These are phyloP conservation scores for Cryphonectria radicalis DNA, from an alignment of 2,329 filamentous ascomycete species.

Conservation along the genomic window DNA sequence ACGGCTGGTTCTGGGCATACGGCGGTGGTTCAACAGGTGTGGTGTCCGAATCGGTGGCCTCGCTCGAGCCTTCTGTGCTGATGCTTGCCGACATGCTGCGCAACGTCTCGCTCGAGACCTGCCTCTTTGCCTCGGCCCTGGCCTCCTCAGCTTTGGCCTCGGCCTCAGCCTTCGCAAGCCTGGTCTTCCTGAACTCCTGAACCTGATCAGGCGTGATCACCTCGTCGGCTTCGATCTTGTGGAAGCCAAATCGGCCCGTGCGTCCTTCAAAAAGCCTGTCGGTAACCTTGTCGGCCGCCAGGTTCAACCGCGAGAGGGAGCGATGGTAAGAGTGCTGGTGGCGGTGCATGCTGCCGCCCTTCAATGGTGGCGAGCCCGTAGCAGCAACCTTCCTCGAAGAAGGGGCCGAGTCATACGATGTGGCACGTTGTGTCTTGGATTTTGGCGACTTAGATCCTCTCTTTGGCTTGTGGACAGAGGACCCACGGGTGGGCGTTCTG, in stretches of 20 bases:
- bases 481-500: slow-evolving; percentile 19
- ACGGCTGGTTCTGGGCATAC: slow-evolving; percentile 52
- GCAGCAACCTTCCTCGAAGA: slow-evolving; percentile 1
- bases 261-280: slow-evolving; percentile 57
- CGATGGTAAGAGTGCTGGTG: slow-evolving; percentile 23
- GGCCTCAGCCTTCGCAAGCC: slow-evolving; percentile 40
- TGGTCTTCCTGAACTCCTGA: slow-evolving; percentile 49
- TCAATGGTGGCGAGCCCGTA: not conserved
- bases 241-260: slow-evolving; percentile 36
- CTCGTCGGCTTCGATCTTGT: slow-evolving; percentile 59
- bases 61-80: slow-evolving; percentile 9
- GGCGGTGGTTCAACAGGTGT: slow-evolving; percentile 56
- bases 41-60: slow-evolving; percentile 28
- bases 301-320: slow-evolving; percentile 50
- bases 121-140: slow-evolving; percentile 32
- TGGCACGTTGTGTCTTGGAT: slow-evolving; percentile 16
- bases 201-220: slow-evolving; percentile 60
- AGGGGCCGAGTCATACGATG: slow-evolving; percentile 13
- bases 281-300: slow-evolving; percentile 58
- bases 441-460: slow-evolving; percentile 20
- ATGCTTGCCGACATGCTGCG: slow-evolving; percentile 38
- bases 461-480: slow-evolving; percentile 26
- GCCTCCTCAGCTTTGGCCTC: slow-evolving; percentile 26
- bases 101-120: slow-evolving; percentile 38
- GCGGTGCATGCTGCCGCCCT: slow-evolving; percentile 8